Conservation (phyloP, 306 rosid genomes). For the Cucurbita argyrosperma region DNA sequence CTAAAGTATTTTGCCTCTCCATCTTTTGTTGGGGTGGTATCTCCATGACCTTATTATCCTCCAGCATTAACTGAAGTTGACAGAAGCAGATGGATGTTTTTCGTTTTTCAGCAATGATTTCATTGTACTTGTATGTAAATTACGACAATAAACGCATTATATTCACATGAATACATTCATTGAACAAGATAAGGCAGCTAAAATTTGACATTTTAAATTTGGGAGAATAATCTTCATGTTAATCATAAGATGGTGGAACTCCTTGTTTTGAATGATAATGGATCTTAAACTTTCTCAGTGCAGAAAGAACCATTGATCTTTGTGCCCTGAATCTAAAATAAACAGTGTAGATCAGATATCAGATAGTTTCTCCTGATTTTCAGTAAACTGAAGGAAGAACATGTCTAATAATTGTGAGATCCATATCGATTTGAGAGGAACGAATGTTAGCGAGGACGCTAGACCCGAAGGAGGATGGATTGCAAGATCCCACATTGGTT, state of each 20-base stretch:
- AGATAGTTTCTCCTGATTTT: background rate
- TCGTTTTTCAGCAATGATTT: background rate
- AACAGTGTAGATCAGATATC: background rate
- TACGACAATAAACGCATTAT: background rate
- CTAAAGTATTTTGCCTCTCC: slow-evolving; percentile 62
- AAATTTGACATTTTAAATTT: background rate
- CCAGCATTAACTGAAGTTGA: slow-evolving; percentile 44
- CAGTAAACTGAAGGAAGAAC: background rate
- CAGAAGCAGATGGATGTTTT: background rate
- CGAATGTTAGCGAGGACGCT: no score
- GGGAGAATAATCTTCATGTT: background rate
- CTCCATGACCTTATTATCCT: slow-evolving; percentile 42
- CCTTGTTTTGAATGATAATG: background rate
- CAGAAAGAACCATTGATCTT: background rate
- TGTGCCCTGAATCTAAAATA: background rate
- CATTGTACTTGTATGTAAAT: background rate
- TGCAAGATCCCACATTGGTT: no score
- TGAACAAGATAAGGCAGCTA: background rate
- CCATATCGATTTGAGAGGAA: no score
- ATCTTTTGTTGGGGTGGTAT: slow-evolving; percentile 64
- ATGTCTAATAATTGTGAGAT: background rate
- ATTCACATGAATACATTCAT: background rate
- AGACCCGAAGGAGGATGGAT: no score
- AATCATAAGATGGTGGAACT: background rate
- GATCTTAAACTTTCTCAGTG: background rate